These are phyloP conservation scores for Lunularia cruciata DNA, from an alignment of 225 moss, liverwort and hornwort species.

Conservation along the genomic window DNA sequence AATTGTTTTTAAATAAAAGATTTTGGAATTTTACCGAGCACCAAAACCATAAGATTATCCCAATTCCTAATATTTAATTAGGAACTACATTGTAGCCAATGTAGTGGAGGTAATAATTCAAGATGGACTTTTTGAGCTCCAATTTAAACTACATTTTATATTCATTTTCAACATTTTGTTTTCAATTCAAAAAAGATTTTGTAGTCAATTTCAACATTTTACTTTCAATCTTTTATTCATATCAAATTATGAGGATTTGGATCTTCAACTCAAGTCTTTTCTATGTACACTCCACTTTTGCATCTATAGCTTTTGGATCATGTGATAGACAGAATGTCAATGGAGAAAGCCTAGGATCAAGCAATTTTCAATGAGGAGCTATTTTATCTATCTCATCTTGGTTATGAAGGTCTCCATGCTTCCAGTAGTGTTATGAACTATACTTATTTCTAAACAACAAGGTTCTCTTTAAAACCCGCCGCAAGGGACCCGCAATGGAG, in stretches of 20 bases:
- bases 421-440: constrained; percentile 80
- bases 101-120: no score
- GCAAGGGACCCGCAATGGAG: constrained; percentile 51
- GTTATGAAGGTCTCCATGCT: constrained; percentile 83
- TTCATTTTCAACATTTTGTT: no score
- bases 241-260: constrained; percentile 95
- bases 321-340: constrained; percentile 69
- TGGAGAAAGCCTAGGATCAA: constrained; percentile 89
- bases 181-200: no score
- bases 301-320: constrained; percentile 85
- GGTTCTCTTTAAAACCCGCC: constrained; percentile 76
- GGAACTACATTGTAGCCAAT: no score
- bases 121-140: no score
- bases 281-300: constrained; percentile 82
- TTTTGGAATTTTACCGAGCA: no score
- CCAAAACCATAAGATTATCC: no score
- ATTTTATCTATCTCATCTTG: constrained; percentile 82
- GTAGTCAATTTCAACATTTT: no score
- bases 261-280: constrained; percentile 96
- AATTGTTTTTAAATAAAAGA: no score
- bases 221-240: no score
- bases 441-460: constrained; percentile 85
- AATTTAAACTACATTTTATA: no score
- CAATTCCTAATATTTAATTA: no score
- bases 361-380: constrained; percentile 97